A percentile compares a stretch with the other conserved stretches of the same genome.
Conservation (phyloP, 1,284 basidiomycete species). For the Trichosporon ovoides region DNA sequence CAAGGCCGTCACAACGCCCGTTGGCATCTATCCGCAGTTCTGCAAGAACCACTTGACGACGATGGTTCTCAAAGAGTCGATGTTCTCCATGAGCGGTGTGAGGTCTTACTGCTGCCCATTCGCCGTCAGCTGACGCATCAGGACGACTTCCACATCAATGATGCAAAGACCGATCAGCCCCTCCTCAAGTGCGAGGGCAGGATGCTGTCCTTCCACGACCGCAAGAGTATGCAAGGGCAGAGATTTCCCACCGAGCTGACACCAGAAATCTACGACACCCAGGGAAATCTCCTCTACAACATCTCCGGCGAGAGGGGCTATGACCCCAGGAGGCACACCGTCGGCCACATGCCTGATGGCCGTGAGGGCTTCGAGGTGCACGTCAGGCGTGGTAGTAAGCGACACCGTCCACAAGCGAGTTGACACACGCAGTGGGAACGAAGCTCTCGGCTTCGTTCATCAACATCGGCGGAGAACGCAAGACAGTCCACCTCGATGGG, state of each 20-base stretch:
- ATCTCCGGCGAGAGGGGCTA: conserved; percentile 7
- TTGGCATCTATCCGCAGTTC: conserved; percentile 10
- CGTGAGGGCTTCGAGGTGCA: conserved; percentile 1
- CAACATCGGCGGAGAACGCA: not conserved
- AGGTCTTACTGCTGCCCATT: not conserved
- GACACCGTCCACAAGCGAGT: not conserved
- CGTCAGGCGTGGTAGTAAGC: not conserved
- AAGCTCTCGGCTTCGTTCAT: conserved; percentile 8
- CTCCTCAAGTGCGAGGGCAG: conserved; percentile 9
- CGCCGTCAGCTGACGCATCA: not conserved
- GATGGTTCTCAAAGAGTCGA: conserved; percentile 34
- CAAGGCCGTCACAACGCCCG: conserved; percentile 2
- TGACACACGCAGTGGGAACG: conserved; percentile 10
- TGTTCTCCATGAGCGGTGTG: conserved; percentile 9
- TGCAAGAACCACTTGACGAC: not conserved
- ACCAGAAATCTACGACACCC: conserved; percentile 10
- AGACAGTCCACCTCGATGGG: conserved; percentile 2
- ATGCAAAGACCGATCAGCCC: not conserved
- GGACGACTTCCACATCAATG: conserved; percentile 11
- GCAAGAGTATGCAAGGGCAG: conserved; percentile 11
- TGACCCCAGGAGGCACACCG: conserved; percentile 10
- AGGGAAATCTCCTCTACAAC: conserved; percentile 17
- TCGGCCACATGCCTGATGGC: conserved; percentile 3
- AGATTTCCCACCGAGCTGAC: not conserved
- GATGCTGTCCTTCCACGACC: conserved; percentile 12